A percentile compares a stretch with the other conserved stretches of the same genome.
Conservation (phyloP, 2,329 filamentous ascomycete genomes). For the Exophiala viscosa region DNA sequence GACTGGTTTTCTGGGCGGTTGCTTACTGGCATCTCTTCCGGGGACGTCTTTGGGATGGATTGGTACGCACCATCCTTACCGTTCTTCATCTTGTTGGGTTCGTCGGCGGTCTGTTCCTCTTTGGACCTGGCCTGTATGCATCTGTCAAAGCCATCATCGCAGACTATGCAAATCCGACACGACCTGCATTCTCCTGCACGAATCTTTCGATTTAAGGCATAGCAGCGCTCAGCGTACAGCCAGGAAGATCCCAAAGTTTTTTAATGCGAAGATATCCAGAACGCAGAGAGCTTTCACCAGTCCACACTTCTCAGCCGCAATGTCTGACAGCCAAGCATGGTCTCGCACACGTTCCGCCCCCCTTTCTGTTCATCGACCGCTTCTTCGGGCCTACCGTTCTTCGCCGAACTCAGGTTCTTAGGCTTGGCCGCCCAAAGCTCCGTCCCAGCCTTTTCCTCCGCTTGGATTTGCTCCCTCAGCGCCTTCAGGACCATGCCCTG, state of each 20-base stretch:
- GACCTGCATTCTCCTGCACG: too few relatives aligned
- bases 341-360: neutral
- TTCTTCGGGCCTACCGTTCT: neutral
- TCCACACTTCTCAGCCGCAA: neutral
- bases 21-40: too few relatives aligned
- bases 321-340: neutral
- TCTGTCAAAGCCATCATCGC: too few relatives aligned
- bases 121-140: too few relatives aligned
- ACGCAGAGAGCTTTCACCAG: neutral
- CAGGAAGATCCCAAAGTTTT: neutral
- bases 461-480: conserved; percentile 46
- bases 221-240: too few relatives aligned
- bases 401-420: neutral
- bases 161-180: too few relatives aligned
- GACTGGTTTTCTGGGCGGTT: too few relatives aligned
- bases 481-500: conserved; percentile 50
- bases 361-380: neutral
- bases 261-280: neutral
- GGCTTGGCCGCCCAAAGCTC: conserved; percentile 51
- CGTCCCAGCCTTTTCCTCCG: conserved; percentile 42
- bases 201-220: too few relatives aligned
- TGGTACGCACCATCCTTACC: too few relatives aligned
- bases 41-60: too few relatives aligned
- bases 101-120: too few relatives aligned
- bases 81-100: too few relatives aligned